Base-by-base conservation (phyloP, 768 basidiomycete species). In the Lactarius vividus region DNA sequence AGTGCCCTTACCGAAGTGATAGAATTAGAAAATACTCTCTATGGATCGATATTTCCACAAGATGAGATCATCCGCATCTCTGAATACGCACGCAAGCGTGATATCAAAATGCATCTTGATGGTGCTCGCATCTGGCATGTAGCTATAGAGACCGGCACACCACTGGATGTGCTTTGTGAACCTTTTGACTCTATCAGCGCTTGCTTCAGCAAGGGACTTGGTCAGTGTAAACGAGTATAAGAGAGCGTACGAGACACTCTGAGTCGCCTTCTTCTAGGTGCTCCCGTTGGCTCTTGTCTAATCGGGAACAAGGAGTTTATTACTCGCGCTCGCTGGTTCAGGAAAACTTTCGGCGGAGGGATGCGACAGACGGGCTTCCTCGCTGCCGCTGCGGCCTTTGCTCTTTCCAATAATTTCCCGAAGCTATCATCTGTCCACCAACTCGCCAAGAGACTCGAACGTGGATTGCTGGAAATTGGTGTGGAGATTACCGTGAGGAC, bases 191-290 rank as follows among this genome's bases (percentile, higher is more conserved):
- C 92, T 0, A 86, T 94, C 72, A 94, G 91, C 68, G 75, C 96
- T n/a, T 98, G 96, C 81, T 87, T 99, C 77, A 96, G 93, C 79
- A 99, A 98, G 78, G 96, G 96, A 46, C 82, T 98, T 56, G 96
- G 96, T 94, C 67, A 65, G 79, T 75, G 28, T 26, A 44, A 11
- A 23, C 13, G 7, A 5, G 29, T 39, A 9, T 54, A n/a, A 26
- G 18, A 57, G 39, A 31, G 59, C 39, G 49, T 8, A 23, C 15
- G 44, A 66, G 5, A 52, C 44, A 42, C 56, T 35, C 15, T 31
- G 28, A 54, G 0, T 7, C 1, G 49, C 29, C 31, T 39, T 57
- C 29, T 42, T 53, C 29, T 65, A 92, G 90, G 89, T 69, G 89
- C 90, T 9, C 91, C 90, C 5, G 77, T 92, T 54, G 89, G 90